Evolutionary conservation across 139 green algal species (phyloP), one percentile per base, ranked within the genome.

Genomic region (Micractinium sp.): DNA sequence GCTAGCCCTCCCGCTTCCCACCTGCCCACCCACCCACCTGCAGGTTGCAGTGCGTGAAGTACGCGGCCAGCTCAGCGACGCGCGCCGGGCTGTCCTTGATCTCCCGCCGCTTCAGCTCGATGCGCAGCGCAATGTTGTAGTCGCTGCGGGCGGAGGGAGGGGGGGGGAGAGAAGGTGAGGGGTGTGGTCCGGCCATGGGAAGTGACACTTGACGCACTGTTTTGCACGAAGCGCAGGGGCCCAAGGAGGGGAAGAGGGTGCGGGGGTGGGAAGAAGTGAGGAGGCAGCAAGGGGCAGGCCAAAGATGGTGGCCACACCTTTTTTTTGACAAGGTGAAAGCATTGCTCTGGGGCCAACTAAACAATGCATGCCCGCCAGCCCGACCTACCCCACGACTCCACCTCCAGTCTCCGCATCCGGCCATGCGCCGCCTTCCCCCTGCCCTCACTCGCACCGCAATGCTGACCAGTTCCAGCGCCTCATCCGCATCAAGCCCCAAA

Each of bases 41-140:
- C 73, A 96, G 88, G 67, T 95, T 94, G 95, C 95, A 98, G 95
- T 99, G 98, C 33, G 98, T 99, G 94, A 99, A 99, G 95, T 99
- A 99, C 20, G 97, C 97, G 27, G 98, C 97, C 87, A 99, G 94
- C 95, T 99, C 98, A 13, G 97, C 96, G 31, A 94, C 91, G 41
- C 96, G 94, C 38, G 84, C 82, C 53, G 94, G 92, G 85, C 99
- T 95, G 25, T 97, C 94, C 75, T 83, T 85, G 35, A 93, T 74
- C 89, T 98, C 95, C 91, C 98, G 99, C 83, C 98, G 94, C 93
- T 95, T 96, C 69, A 99, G 93, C 93, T 99, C 98, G 61, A 95
- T 96, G 39, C 95, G 93, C 87, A 99, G 91, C 27, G 94, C 98
- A 41, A 97, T 96, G 86, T 97, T 94, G 93, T 99, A 99, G 92